Base-by-base conservation (phyloP, 1,284 basidiomycete genomes). In the Coniferiporia weirii region DNA sequence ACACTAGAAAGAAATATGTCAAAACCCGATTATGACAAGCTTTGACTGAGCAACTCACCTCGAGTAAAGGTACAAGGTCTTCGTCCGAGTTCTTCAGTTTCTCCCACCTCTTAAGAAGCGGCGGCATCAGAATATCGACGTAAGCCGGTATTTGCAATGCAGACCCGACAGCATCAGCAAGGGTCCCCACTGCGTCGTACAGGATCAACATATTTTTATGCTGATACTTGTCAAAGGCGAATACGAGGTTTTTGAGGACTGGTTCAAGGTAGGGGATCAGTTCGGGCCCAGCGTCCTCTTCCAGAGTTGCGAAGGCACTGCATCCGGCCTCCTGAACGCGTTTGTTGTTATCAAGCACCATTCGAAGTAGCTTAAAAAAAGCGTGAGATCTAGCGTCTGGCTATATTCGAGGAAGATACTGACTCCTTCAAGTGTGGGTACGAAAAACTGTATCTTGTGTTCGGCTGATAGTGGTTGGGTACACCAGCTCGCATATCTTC, bases 301-400 rank as follows among this genome's bases (percentile, higher is more conserved):
- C 97, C 10, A 99, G 82, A 7, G 97, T 99, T 2, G 97, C 97
- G 70, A 99, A 99, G 0, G 97, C 97, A 64, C 91, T 95, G 75
- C 97, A 99, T 17, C 97, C 97, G 1, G 97, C 97, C 75, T 99
- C 97, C 76, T 99, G 97, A 0, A 99, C 97, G 19, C 95, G 91
- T 76, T 99, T 99, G 79, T 99, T 99, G 74, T 93, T 92, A 72
- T 99, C 97, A 54, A 99, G 79, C n/a, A 98, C 95, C 92, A 96
- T 98, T 60, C 89, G 86, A 61, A 99, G 84, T 50, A 98, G 84
- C 93, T n/a, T 95, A 62, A 19, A 52, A 50, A 19, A 45, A 62
- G 35, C 20, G 17, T 34, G 50, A 47, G 44, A 35, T 50, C 54
- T 10, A 64, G 64, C 57, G 63, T 64, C 53, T 49, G 50, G 35